Percentiles rank a stretch among this genome's conserved stretches.
phyloP scores from a whole-genome alignment of 345 rosid species.

The Bruguiera sexangula region DNA sequence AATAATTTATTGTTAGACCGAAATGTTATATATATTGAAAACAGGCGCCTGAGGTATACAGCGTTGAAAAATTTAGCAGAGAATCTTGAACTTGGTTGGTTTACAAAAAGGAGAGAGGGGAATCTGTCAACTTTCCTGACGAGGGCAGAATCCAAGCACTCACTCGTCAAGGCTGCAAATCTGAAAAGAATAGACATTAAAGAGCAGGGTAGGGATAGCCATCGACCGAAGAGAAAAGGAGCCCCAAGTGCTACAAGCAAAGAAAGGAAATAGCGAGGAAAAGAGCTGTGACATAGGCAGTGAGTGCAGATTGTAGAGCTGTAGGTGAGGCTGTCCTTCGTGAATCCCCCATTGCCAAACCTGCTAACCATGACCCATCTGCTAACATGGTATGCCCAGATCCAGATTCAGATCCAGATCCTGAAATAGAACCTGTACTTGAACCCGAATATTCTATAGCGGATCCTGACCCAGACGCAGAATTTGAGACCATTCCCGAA shows the following conservation, averaged over 20 bases:
- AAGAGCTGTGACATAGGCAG: constrained; percentile 18
- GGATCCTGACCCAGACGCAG: constrained; percentile 14
- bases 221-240: neutral
- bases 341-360: constrained; percentile 87
- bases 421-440: constrained; percentile 18
- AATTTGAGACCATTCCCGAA: neutral
- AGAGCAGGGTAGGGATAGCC: neutral
- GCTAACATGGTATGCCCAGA: constrained; percentile 47
- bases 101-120: constrained; percentile 26
- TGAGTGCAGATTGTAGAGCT: constrained; percentile 13
- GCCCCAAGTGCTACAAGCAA: neutral
- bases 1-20: neutral
- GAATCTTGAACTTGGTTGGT: constrained; percentile 20
- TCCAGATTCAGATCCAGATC: constrained; percentile 17
- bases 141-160: constrained; percentile 14
- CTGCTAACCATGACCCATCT: constrained; percentile 90
- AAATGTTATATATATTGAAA: neutral
- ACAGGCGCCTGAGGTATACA: neutral
- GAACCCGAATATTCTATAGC: constrained; percentile 7
- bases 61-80: constrained; percentile 8
- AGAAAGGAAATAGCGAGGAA: neutral
- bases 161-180: constrained; percentile 23
- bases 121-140: constrained; percentile 36
- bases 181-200: constrained; percentile 30
- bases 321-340: constrained; percentile 24